Percentiles rank a stretch among this genome's conserved stretches.
phyloP scores from a whole-genome alignment of 768 basidiomycete genomes.

The Daedalea quercina region DNA sequence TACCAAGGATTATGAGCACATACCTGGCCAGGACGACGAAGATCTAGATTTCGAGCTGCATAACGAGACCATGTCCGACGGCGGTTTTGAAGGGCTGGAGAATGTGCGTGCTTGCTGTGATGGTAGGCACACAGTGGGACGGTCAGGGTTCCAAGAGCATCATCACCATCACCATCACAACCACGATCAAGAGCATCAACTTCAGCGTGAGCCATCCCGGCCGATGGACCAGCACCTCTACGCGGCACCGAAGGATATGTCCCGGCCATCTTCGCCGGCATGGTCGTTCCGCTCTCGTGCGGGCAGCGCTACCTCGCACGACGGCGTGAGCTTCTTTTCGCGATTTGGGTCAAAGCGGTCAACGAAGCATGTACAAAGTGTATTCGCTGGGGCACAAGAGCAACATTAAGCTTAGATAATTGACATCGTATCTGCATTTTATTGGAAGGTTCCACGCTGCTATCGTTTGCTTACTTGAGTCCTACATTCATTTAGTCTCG shows the following conservation, averaged over 20 bases:
- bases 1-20: slow-evolving; percentile 42
- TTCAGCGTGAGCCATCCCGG: slow-evolving; percentile 26
- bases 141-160: slow-evolving; percentile 45
- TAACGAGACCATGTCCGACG: slow-evolving; percentile 63
- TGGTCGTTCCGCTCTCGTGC: slow-evolving; percentile 83
- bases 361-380: slow-evolving; percentile 25
- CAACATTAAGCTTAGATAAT: slow-evolving; percentile 5
- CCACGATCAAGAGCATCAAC: slow-evolving; percentile 26
- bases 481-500: slow-evolving; percentile 2
- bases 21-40: slow-evolving; percentile 40
- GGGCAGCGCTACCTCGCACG: slow-evolving; percentile 67
- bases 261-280: slow-evolving; percentile 69
- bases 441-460: neutral
- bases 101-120: slow-evolving; percentile 93
- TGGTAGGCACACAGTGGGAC: slow-evolving; percentile 80
- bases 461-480: too few species aligned
- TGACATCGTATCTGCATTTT: neutral
- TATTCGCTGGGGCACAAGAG: slow-evolving; percentile 10
- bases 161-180: slow-evolving; percentile 55
- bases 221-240: slow-evolving; percentile 48
- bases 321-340: slow-evolving; percentile 59
- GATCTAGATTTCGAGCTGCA: slow-evolving; percentile 83
- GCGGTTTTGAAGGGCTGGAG: slow-evolving; percentile 87
- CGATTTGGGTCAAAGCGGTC: slow-evolving; percentile 72
- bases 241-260: slow-evolving; percentile 35